Conservation (phyloP, 768 basidiomycete genomes). For the Trametes cingulata region DNA sequence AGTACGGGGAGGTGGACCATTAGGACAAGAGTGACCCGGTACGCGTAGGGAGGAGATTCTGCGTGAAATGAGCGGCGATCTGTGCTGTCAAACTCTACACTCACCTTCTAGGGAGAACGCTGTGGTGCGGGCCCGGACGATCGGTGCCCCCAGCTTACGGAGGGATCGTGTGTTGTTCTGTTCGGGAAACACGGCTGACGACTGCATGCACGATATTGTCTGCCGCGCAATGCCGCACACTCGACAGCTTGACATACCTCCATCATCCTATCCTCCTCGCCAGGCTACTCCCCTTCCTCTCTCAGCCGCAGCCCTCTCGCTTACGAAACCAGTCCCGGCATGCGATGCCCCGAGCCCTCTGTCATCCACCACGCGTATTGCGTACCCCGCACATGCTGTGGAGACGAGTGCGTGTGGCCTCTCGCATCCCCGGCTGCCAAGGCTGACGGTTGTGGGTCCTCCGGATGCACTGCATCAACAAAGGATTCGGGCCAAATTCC, state of each 20-base stretch:
- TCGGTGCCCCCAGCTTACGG: not conserved
- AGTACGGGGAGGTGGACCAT: not conserved
- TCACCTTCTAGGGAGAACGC: not conserved
- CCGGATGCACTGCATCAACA: too few species aligned
- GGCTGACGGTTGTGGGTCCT: too few species aligned
- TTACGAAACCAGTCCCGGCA: conserved; percentile 1
- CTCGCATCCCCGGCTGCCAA: too few species aligned
- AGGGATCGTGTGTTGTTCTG: not conserved
- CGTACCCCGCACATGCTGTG: too few species aligned
- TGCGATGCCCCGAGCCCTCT: too few species aligned
- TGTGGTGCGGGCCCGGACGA: conserved; percentile 1
- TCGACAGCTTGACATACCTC: conserved; percentile 6
- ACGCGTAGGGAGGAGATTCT: not conserved
- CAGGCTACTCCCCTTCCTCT: not conserved
- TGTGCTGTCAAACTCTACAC: conserved; percentile 5
- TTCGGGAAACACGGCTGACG: conserved; percentile 2
- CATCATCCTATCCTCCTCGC: conserved; percentile 3
- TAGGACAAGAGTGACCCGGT: not conserved
- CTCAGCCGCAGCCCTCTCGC: not conserved
- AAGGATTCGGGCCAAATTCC: too few species aligned
- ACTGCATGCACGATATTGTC: not conserved
- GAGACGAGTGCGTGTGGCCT: too few species aligned
- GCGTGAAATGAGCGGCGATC: conserved; percentile 14
- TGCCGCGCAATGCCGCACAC: not conserved
- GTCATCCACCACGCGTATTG: too few species aligned